These are phyloP conservation scores for Diacronema lutheri DNA, from an alignment of 78 protist genomes.

Conservation along the genomic window DNA sequence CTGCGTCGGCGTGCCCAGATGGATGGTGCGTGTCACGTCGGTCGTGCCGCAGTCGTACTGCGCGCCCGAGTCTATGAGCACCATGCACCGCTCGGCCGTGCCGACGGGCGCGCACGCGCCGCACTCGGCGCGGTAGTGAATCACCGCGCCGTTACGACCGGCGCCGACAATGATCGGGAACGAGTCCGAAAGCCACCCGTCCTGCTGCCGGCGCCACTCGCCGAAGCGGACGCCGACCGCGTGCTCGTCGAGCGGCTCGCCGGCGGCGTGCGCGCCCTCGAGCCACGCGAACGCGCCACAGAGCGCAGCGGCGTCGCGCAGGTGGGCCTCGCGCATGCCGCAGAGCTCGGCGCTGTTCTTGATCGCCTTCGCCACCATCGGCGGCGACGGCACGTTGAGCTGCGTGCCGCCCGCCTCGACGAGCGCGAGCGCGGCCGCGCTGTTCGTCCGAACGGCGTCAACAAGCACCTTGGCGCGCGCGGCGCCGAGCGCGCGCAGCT, in stretches of 20 bases:
- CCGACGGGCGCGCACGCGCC: constrained; percentile 26
- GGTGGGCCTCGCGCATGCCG: constrained; percentile 53
- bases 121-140: constrained; percentile 71
- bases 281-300: constrained; percentile 41
- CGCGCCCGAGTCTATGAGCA: constrained; percentile 60
- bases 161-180: constrained; percentile 70
- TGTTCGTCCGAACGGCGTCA: background rate
- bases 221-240: background rate
- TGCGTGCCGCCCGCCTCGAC: background rate
- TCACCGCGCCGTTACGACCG: constrained; percentile 85
- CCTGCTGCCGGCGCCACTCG: background rate
- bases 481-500: background rate
- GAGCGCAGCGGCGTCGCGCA: constrained; percentile 57
- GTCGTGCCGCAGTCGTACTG: constrained; percentile 93
- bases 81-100: background rate
- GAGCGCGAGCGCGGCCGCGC: background rate
- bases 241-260: background rate
- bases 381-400: constrained; percentile 37
- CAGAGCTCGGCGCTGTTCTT: constrained; percentile 76
- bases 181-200: background rate
- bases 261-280: background rate
- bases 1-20: constrained; percentile 51
- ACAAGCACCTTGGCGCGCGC: background rate
- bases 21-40: constrained; percentile 84
- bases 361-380: constrained; percentile 53